A percentile compares a stretch with the other conserved stretches of the same genome.
phyloP scores from a whole-genome alignment of 2,329 filamentous ascomycete genomes.

The Ceratocystis cubensis region DNA sequence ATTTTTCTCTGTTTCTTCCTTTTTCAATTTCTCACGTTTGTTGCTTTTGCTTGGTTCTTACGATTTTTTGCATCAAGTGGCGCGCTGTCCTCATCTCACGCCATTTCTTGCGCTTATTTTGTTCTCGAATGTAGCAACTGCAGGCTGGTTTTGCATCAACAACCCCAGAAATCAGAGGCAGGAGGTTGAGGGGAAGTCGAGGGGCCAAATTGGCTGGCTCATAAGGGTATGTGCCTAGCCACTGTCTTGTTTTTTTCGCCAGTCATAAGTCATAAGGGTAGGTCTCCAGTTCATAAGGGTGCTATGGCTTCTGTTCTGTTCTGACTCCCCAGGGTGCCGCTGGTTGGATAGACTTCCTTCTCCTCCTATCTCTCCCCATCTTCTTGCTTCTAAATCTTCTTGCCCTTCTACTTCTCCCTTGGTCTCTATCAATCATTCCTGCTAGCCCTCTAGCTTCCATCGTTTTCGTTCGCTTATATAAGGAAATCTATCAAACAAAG shows the following conservation, averaged over 20 bases:
- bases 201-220: not conserved
- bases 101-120: constrained; percentile 10
- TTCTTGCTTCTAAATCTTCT: not conserved
- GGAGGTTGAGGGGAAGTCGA: not conserved
- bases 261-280: not conserved
- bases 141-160: not conserved
- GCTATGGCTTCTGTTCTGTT: not conserved
- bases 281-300: not conserved
- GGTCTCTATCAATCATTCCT: not conserved
- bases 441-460: constrained; percentile 9
- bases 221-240: not conserved
- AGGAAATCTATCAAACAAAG: constrained; percentile 4
- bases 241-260: no score
- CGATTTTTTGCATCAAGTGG: not conserved
- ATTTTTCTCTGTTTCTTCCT: not conserved
- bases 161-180: not conserved
- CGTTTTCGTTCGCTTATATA: constrained; percentile 15
- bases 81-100: not conserved
- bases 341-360: not conserved
- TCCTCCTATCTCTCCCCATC: not conserved
- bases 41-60: constrained; percentile 8
- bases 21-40: not conserved
- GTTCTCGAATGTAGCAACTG: constrained; percentile 5
- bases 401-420: not conserved
- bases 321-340: not conserved